Evolutionary conservation across 768 basidiomycete genomes (phyloP), one percentile per base, ranked within the genome.

Genomic region (Xerocomellus dryophilus): DNA sequence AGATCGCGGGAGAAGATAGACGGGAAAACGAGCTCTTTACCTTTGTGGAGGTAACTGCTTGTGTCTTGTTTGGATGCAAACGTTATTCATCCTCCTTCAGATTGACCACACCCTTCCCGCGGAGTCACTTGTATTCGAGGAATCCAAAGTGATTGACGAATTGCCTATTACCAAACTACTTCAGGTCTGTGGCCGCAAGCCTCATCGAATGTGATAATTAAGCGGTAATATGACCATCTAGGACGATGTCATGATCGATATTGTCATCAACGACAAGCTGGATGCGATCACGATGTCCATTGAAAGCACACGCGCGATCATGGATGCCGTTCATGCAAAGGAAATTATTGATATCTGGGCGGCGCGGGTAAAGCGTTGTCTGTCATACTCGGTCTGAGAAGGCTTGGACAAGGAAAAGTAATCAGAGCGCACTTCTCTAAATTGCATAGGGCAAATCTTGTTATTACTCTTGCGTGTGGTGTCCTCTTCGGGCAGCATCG

Each of bases 401-500:
- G 32, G 21, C 7, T 31, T 39, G 29, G 21, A 41, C 29, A 10
- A 56, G 21, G 15, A n/a, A 31, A 49, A 17, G 36, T 42, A 21
- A 38, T 29, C 14, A 9, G n/a, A 51, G 15, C 50, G 38, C 25
- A 67, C 54, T 40, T 57, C 29, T 38, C 10, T 14, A 31, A 40
- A 38, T 34, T 25, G 18, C 9, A 15, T 27, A 23, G 21, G 14
- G 21, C 23, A 9, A 23, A 29, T 23, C 25, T 42, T 58, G 2
- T 25, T 29, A 10, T 52, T 45, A 56, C 20, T 27, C 53, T 21
- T 31, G 36, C 7, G 39, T 15, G 7, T 39, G 14, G 62, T 78
- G 81, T 20, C 80, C 83, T 56, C 79, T 77, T 53, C 95, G 81
- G 20, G 97, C 97, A 48, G 83, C 86, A 23, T 74, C 74, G 50